A percentile compares a stretch with the other conserved stretches of the same genome.
These are phyloP conservation scores for Colletotrichum acutatum DNA, from an alignment of 2,329 filamentous ascomycete genomes.

Conservation along the genomic window DNA sequence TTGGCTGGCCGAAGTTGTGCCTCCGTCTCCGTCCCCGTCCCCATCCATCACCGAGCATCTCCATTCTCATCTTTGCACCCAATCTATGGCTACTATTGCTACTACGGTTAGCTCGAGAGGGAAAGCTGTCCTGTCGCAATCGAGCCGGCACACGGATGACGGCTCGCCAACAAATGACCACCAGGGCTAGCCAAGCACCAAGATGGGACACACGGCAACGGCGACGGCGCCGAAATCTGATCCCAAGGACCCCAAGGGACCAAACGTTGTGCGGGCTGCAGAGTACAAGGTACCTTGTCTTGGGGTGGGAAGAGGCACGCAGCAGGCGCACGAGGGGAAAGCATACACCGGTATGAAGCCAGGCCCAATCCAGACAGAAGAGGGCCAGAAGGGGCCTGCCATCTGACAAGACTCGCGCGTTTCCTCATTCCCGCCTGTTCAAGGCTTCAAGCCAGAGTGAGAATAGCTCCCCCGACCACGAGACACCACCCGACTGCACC, in stretches of 20 bases:
- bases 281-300: too few relatives aligned
- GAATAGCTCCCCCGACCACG: conserved; percentile 7
- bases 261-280: conserved; percentile 1
- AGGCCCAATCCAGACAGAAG: neutral
- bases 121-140: neutral
- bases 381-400: conserved; percentile 1
- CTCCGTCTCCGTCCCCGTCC: conserved; percentile 3
- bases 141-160: neutral
- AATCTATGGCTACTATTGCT: too few relatives aligned
- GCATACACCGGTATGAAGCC: neutral
- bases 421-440: neutral
- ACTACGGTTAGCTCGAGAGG: neutral
- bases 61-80: neutral
- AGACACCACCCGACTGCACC: neutral
- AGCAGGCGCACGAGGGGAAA: neutral
- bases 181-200: neutral
- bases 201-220: conserved; percentile 22
- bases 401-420: neutral
- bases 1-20: conserved; percentile 2
- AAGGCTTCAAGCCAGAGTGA: conserved; percentile 2
- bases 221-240: neutral
- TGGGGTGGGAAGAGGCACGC: neutral
- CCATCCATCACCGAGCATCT: neutral
- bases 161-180: neutral
- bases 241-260: neutral